These are phyloP conservation scores for Termitomyces sp. DNA, from an alignment of 768 basidiomycete species.

Conservation along the genomic window DNA sequence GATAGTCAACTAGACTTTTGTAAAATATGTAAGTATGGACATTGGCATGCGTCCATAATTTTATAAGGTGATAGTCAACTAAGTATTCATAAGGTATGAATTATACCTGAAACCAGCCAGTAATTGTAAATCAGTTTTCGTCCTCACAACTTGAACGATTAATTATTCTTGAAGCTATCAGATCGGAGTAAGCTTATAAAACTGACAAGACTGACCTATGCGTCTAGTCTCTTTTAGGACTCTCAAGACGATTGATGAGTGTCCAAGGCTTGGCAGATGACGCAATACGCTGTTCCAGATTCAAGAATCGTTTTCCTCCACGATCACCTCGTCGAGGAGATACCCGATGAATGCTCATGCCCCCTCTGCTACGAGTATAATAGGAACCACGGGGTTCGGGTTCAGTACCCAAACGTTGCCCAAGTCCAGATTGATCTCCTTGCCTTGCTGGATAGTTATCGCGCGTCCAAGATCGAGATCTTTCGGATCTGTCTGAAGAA, in stretches of 20 bases:
- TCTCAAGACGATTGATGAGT: slow-evolving; percentile 14
- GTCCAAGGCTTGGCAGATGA: slow-evolving; percentile 13
- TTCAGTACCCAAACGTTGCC: slow-evolving; percentile 1
- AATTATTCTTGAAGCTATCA: background rate
- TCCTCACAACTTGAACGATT: background rate
- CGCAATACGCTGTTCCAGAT: slow-evolving; percentile 22
- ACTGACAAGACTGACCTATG: background rate
- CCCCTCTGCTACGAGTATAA: background rate
- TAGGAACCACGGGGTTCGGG: background rate
- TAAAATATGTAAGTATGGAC: background rate
- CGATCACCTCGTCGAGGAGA: slow-evolving; percentile 12
- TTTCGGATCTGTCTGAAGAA: slow-evolving; percentile 1
- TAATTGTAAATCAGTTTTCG: background rate
- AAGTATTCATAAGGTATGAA: background rate
- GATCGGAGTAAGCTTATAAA: background rate
- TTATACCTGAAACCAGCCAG: background rate
- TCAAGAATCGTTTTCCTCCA: slow-evolving; percentile 3
- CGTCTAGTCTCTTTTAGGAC: background rate
- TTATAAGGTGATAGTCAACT: background rate
- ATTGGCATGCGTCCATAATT: background rate
- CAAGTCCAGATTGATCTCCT: background rate
- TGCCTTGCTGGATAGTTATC: background rate
- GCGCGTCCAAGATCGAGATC: background rate
- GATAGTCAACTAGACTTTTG: background rate
- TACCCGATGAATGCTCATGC: background rate